Conservation (phyloP, 768 basidiomycete genomes). For the Trametes maxima region DNA sequence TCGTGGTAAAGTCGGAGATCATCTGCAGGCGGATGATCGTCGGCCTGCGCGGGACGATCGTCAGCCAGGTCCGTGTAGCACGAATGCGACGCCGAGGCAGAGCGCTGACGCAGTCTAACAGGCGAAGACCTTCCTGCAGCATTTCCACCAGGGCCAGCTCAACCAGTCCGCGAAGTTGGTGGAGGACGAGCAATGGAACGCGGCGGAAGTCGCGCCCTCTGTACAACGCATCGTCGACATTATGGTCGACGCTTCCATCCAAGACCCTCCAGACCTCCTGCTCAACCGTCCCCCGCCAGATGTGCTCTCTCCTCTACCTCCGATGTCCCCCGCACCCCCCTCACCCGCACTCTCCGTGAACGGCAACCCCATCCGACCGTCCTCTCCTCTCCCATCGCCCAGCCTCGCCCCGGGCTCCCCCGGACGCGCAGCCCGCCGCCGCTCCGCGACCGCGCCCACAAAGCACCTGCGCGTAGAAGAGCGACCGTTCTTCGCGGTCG, state of each 20-base stretch:
- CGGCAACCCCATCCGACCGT: conserved; percentile 18
- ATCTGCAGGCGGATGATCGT: conserved; percentile 92
- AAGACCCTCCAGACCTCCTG: conserved; percentile 72
- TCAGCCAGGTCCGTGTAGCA: conserved; percentile 62
- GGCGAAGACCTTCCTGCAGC: conserved; percentile 86
- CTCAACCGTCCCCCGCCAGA: conserved; percentile 35
- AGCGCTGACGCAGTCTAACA: conserved; percentile 31
- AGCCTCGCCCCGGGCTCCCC: conserved; percentile 23
- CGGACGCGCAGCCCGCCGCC: conserved; percentile 19
- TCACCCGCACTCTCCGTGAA: conserved; percentile 24
- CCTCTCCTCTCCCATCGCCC: conserved; percentile 34
- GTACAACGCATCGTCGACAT: conserved; percentile 75
- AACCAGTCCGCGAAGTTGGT: conserved; percentile 85
- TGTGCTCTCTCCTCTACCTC: conserved; percentile 31
- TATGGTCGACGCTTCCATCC: conserved; percentile 79
- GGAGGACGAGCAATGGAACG: conserved; percentile 94
- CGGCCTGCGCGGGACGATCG: conserved; percentile 81
- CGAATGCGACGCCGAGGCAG: conserved; percentile 5
- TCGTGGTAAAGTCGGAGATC: conserved; percentile 86
- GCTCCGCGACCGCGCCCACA: conserved; percentile 29
- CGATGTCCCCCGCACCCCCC: conserved; percentile 24
- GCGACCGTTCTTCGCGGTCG: conserved; percentile 80
- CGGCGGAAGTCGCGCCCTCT: conserved; percentile 65
- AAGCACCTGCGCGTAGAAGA: conserved; percentile 83
- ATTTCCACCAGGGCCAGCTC: conserved; percentile 82